Percentiles rank a stretch among this genome's conserved stretches.
Conservation (phyloP, 345 rosid genomes). For the Punica granatum region DNA sequence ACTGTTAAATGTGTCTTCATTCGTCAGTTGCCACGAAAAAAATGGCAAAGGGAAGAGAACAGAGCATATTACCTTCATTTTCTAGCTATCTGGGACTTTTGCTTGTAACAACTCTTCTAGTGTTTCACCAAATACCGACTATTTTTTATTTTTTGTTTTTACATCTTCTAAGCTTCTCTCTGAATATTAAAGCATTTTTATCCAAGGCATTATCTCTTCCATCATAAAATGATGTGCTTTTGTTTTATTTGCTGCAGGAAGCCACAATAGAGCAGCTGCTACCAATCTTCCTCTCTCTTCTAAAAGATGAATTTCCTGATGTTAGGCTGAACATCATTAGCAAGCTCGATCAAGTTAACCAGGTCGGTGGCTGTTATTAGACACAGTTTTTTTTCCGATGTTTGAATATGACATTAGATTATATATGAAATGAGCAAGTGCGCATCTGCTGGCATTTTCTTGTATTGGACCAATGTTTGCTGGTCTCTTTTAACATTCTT, state of each 20-base stretch:
- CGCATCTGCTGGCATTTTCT: neutral
- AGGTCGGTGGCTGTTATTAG: slow-evolving; percentile 35
- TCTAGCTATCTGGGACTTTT: too few relatives aligned
- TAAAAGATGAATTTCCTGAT: slow-evolving; percentile 96
- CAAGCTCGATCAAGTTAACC: slow-evolving; percentile 98
- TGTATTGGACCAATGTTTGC: neutral
- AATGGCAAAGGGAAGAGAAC: neutral
- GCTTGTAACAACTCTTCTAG: too few relatives aligned
- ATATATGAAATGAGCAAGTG: neutral
- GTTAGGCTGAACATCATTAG: slow-evolving; percentile 91
- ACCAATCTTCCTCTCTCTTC: slow-evolving; percentile 84
- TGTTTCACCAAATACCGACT: too few relatives aligned
- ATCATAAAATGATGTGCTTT: neutral
- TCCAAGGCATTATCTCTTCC: neutral
- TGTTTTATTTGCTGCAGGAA: slow-evolving; percentile 39
- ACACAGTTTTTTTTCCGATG: neutral
- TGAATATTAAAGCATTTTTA: neutral
- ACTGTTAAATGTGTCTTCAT: neutral
- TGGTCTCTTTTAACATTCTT: neutral
- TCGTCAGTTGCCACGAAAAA: neutral
- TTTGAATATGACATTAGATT: neutral
- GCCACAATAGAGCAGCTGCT: slow-evolving; percentile 93
- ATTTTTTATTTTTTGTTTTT: too few relatives aligned
- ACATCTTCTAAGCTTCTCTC: neutral
- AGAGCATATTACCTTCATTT: neutral